Conservation (phyloP, 1,284 basidiomycete species). For the Puccinia coronata region DNA sequence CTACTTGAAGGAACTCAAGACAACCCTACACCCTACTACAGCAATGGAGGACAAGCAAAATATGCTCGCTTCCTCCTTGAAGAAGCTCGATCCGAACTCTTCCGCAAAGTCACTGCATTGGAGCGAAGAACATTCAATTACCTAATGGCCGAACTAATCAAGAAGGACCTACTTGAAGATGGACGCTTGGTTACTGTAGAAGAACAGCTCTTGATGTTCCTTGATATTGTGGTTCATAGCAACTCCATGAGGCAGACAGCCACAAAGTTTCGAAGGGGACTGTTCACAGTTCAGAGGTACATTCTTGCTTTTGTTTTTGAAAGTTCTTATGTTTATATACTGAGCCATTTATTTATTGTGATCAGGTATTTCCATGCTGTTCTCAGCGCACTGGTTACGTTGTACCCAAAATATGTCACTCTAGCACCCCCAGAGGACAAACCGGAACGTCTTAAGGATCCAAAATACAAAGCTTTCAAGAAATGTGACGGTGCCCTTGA, state of each 20-base stretch:
- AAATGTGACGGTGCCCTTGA: not conserved
- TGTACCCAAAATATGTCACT: not conserved
- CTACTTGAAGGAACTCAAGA: too few species aligned
- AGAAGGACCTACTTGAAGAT: not conserved
- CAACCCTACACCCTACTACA: too few species aligned
- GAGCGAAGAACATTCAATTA: not conserved
- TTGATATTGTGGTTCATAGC: not conserved
- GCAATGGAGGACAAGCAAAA: too few species aligned
- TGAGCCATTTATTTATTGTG: too few species aligned
- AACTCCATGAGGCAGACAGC: not conserved
- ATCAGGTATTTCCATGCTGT: not conserved
- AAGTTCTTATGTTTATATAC: not conserved
- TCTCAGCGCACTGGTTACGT: too few species aligned
- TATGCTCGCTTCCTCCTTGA: too few species aligned
- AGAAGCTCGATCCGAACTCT: too few species aligned
- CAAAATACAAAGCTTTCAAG: not conserved
- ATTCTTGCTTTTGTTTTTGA: not conserved
- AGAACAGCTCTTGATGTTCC: not conserved
- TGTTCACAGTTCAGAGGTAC: not conserved
- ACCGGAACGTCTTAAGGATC: too few species aligned
- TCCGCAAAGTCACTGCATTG: not conserved
- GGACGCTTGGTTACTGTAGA: not conserved
- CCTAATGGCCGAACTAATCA: not conserved
- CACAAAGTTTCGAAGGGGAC: not conserved
- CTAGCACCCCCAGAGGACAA: too few species aligned